Evolutionary conservation across 768 basidiomycete genomes (phyloP).

Genomic region (Auriscalpium microsporum): DNA sequence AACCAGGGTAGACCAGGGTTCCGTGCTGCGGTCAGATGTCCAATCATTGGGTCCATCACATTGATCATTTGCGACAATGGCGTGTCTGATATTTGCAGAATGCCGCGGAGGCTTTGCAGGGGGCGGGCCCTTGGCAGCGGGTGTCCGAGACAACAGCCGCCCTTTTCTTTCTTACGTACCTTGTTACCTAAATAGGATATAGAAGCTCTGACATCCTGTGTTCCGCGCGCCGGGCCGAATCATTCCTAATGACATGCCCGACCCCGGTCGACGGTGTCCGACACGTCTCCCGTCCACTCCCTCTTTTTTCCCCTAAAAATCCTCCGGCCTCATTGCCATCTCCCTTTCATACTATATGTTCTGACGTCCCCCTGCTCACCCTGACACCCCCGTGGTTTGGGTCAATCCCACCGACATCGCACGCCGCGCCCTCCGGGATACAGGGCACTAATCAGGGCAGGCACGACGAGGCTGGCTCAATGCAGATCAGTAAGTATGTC

Average conservation of each 20-base stretch:
- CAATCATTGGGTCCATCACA: neutral
- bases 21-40: no score
- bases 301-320: neutral
- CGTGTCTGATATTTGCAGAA: no score
- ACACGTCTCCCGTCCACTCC: neutral
- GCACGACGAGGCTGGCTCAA: no score
- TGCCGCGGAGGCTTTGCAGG: no score
- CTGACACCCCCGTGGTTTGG: no score
- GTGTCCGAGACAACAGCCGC: neutral
- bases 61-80: neutral
- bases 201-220: neutral
- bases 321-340: neutral
- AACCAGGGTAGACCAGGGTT: no score
- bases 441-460: no score
- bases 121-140: neutral
- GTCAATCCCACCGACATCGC: no score
- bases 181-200: neutral
- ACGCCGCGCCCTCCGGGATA: no score
- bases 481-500: no score
- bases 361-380: no score
- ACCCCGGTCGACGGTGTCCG: neutral
- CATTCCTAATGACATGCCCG: neutral
- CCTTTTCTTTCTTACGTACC: constrained; percentile 3
- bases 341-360: no score
- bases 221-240: neutral